Base-by-base conservation (phyloP, 306 rosid genomes). In the Oemleria cerasiformis region DNA sequence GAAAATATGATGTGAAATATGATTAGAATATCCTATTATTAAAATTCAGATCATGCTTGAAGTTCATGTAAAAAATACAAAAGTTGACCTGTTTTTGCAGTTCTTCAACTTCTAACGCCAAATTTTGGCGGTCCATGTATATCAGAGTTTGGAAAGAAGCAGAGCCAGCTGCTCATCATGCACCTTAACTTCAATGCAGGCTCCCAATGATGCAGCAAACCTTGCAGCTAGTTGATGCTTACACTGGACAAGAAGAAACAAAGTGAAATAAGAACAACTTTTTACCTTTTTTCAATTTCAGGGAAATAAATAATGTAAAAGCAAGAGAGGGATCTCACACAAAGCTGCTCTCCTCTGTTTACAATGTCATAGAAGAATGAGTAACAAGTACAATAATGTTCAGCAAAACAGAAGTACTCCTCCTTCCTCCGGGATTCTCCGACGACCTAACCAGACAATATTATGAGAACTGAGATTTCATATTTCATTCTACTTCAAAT, bases 221-320 rank as follows among this genome's bases (percentile, higher is more conserved):
- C 94, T 91, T 19, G 94, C 96, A 56, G 96, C 96, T 64, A 91
- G 75, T 65, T 91, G 97, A 86, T 91, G 98, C 82, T 88, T 93
- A 72, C 97, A 88, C 97, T 91, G 81, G 40, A 67, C 76, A 49
- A 45, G n/a, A 59, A 53, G 58, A 41, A 70, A 42, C 41, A 55
- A 8, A 56, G 14, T 9, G 2, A 20, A 39, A 15, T 40, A 40
- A 21, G 53, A 41, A 54, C 11, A 6, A 54, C 3, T 1, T 6
- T 9, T 21, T 13, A 4, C 7, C 1, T 23, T 13, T 13, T 30
- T 23, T 58, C 0, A 55, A 3, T 14, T 21, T 19, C 34, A 56
- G 50, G 50, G 73, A 38, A 43, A 39, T 2, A 57, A 34, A 64
- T 56, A n/a, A 75, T 57, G 68, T 47, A 71, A 3, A 72, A 59